Percentiles rank a stretch among this genome's conserved stretches.
These are phyloP conservation scores for Fusarium denticulatum DNA, from an alignment of 2,329 filamentous ascomycete species.

Conservation along the genomic window DNA sequence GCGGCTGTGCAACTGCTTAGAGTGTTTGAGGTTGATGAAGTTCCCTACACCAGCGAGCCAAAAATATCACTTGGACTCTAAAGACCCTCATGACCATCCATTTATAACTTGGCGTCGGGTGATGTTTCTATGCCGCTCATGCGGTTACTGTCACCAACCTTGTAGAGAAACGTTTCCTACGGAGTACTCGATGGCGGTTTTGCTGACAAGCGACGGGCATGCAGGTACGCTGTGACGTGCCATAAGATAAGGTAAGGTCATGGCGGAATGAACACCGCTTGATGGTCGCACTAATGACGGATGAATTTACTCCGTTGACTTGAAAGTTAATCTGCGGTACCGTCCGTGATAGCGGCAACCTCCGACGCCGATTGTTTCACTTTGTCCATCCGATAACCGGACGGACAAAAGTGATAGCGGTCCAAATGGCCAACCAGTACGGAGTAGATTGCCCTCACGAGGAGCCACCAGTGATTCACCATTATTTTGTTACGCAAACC, in stretches of 20 bases:
- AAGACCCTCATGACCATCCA: neutral
- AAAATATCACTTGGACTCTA: neutral
- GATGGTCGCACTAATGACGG: neutral
- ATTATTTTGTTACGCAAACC: no score
- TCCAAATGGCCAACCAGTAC: no score
- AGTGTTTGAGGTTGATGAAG: neutral
- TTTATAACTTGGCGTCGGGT: neutral
- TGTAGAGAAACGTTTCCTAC: neutral
- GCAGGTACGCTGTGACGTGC: no score
- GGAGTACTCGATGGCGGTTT: neutral
- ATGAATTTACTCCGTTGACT: neutral
- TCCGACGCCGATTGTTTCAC: neutral
- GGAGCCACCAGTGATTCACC: no score
- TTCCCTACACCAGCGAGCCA: neutral
- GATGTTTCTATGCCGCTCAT: neutral
- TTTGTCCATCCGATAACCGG: neutral
- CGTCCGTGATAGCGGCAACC: neutral
- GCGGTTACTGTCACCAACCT: neutral
- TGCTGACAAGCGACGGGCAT: neutral
- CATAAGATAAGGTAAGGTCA: neutral
- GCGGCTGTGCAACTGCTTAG: neutral
- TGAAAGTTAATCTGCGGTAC: neutral
- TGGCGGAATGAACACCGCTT: neutral
- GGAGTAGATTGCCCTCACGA: no score
- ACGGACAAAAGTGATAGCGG: neutral